Evolutionary conservation across 2,329 filamentous ascomycete species (phyloP), one percentile per base, ranked within the genome.

Genomic region (Spiromastix sp.): DNA sequence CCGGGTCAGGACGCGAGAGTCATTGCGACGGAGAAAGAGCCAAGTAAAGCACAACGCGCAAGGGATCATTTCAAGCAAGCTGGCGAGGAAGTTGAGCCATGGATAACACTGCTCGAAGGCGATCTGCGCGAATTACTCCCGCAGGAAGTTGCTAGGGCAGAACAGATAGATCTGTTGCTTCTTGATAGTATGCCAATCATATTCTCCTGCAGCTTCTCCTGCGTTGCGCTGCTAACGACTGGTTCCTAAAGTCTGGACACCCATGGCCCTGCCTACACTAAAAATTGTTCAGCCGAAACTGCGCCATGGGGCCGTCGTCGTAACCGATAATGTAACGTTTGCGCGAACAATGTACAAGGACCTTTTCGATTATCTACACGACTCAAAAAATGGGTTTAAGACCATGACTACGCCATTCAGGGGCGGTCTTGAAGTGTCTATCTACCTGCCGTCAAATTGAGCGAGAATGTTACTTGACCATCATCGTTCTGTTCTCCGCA

Each of bases 11-110:
- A 47, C 26, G 68, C 63, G 0, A 62, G 45, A 25, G 73, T 79
- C 0, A 70, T 79, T 46, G 74, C 66, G 0, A 79, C 75, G 0
- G 75, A 79, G 52, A 68, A 75, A 17, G 75, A 79, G 48, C 48
- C 56, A 0, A 49, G 45, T 4, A 79, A 79, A 52, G 72, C 72
- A 0, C 55, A 43, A 3, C 52, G 49, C 32, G 74, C 76, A 4
- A 59, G 59, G n/a, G 53, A 60, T 43, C 53, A 78, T 46, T 79
- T 75, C 74, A 54, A 51, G 17, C 51, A 60, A 33, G 65, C 65
- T 2, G 74, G 72, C 0, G 54, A 63, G 1, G 61, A 63, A 10
- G 60, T 77, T 1, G 61, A 63, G 36, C 47, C 50, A 3, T 57
- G 60, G 46, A 74, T 79, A 45, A 73, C 77, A 18, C 52, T 79